Percentiles rank a stretch among this genome's conserved stretches.
Evolutionary conservation across 169 alveolate species (phyloP).

Genomic region (Neospora caninum): DNA sequence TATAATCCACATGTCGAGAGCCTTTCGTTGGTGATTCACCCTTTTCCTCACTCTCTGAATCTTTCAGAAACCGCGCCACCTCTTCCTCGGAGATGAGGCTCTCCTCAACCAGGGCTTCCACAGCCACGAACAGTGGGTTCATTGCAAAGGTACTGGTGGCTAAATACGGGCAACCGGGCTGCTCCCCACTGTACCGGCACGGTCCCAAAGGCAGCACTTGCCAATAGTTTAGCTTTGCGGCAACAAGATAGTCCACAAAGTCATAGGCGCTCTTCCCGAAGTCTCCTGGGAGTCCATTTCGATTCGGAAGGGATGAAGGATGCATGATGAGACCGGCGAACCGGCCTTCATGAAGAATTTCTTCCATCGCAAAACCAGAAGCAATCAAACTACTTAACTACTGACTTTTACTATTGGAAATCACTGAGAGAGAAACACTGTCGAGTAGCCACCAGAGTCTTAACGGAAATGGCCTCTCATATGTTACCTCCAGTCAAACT

Average conservation of each 20-base stretch:
- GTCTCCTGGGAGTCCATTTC: slow-evolving; percentile 59
- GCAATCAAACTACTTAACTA: background rate
- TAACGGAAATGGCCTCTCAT: background rate
- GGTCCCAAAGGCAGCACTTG: slow-evolving; percentile 69
- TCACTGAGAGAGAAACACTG: background rate
- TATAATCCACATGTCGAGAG: slow-evolving; percentile 35
- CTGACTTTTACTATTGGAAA: background rate
- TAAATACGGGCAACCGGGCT: slow-evolving; percentile 64
- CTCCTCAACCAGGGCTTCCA: slow-evolving; percentile 22
- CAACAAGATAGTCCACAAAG: slow-evolving; percentile 55
- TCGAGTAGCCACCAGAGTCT: background rate
- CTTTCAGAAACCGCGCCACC: background rate
- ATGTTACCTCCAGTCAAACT: background rate
- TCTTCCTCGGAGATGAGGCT: slow-evolving; percentile 35
- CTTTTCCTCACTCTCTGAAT: background rate
- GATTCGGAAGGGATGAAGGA: slow-evolving; percentile 62
- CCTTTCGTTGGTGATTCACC: background rate
- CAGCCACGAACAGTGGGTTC: slow-evolving; percentile 62
- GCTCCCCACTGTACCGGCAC: slow-evolving; percentile 55
- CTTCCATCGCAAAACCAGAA: background rate
- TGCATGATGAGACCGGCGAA: slow-evolving; percentile 64
- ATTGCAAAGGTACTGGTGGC: slow-evolving; percentile 65
- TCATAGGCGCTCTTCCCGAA: slow-evolving; percentile 60
- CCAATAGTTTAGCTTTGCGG: slow-evolving; percentile 62
- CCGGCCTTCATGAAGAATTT: slow-evolving; percentile 67